Evolutionary conservation across 2,329 filamentous ascomycete species (phyloP).

Genomic region (Tricladium varicosporioides): DNA sequence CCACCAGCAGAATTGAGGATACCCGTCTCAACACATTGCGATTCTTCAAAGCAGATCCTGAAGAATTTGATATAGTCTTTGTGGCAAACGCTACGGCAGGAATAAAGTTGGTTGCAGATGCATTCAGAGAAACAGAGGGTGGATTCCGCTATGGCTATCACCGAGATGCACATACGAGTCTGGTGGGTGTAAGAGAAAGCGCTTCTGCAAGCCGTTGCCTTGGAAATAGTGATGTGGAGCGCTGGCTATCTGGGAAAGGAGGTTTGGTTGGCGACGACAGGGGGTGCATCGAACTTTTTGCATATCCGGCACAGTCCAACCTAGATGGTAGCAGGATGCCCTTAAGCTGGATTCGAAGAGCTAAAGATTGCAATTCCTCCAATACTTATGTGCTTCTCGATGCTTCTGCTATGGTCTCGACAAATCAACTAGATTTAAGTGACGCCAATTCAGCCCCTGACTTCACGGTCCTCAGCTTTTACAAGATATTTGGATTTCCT

Average conservation of each 20-base stretch:
- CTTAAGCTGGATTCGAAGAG: constrained; percentile 59
- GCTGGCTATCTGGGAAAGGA: constrained; percentile 55
- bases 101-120: constrained; percentile 82
- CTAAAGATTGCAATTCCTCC: constrained; percentile 39
- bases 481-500: constrained; percentile 98
- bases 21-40: constrained; percentile 66
- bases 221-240: constrained; percentile 58
- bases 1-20: constrained; percentile 73
- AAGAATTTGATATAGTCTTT: constrained; percentile 84
- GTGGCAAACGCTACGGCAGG: constrained; percentile 90
- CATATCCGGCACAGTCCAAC: constrained; percentile 89
- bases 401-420: constrained; percentile 78
- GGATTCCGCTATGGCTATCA: constrained; percentile 86
- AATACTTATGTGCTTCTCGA: constrained; percentile 70
- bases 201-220: constrained; percentile 66
- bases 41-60: constrained; percentile 79
- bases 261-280: constrained; percentile 31
- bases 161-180: constrained; percentile 49
- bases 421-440: constrained; percentile 70
- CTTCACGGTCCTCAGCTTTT: constrained; percentile 84
- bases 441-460: constrained; percentile 65
- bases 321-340: constrained; percentile 81
- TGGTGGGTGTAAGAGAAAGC: constrained; percentile 71
- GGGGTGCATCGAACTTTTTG: constrained; percentile 56
- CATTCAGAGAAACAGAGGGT: constrained; percentile 62